Evolutionary conservation across 345 rosid species (phyloP), one percentile per base, ranked within the genome.

Genomic region (Euphorbia lathyris): DNA sequence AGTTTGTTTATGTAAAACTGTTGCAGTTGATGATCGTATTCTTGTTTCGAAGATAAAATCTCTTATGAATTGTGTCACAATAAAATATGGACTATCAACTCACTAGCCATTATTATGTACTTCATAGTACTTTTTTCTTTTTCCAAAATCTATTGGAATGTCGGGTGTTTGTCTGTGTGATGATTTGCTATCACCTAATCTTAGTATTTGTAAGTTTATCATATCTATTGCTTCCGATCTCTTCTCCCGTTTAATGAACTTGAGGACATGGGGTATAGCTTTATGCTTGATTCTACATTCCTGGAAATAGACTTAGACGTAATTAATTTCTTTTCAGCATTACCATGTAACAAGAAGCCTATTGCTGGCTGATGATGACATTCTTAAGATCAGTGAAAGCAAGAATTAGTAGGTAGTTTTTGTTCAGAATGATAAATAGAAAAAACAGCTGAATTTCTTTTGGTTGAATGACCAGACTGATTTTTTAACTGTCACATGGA

Each of bases 121-220:
- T 23, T 20, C 30, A 42, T 2, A 14, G 4, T 45, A 14, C 20
- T 3, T 64, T 17, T 45, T 45, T 19, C 9, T 42, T 64, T 17
- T 25, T 64, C 29, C 30, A 20, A 42, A 42, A 5, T 63, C 66
- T 43, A 38, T 16, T 26, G 36, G 67, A n/a, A 64, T 64, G 48
- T 25, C 5, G 22, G 20, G 7, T 29, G 32, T 64, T 63, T 26
- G 20, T 23, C 34, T 19, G 17, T 16, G 11, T 64, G 34, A 43
- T 45, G 26, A 23, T 32, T 32, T 32, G 36, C 26, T 22, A 57
- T 57, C 61, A 11, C 61, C 61, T 57, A 57, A 26, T 26, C 34
- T 32, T 57, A 57, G 26, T 32, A 25, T 30, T 57, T 57, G 29
- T 57, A 9, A 22, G 26, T 34, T 5, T 11, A 23, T 27, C 13